A percentile compares a stretch with the other conserved stretches of the same genome.
Evolutionary conservation across 2,329 filamentous ascomycete species (phyloP).

Genomic region (Curvularia sp.): DNA sequence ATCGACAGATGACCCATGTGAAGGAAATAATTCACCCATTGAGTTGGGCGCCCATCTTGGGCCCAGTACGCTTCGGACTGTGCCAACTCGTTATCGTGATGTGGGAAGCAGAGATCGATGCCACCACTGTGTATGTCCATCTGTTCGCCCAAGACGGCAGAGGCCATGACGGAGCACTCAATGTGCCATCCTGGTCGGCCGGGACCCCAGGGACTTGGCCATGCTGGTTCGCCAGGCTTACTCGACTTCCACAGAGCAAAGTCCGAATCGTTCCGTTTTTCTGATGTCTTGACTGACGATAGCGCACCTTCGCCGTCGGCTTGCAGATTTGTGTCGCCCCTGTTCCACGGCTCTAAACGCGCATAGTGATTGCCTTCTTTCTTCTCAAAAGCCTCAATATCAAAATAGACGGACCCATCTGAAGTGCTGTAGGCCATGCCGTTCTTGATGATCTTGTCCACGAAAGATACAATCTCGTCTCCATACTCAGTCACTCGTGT

Average conservation of each 20-base stretch:
- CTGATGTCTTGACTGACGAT: conserved; percentile 60
- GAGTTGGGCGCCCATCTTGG: conserved; percentile 53
- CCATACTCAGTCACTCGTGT: conserved; percentile 95
- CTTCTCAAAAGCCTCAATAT: conserved; percentile 84
- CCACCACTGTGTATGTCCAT: conserved; percentile 96
- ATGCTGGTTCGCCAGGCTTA: conserved; percentile 89
- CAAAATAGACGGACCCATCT: conserved; percentile 92
- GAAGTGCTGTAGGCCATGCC: conserved; percentile 79
- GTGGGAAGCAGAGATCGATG: conserved; percentile 87
- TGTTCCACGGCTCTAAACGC: conserved; percentile 81
- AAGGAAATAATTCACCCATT: conserved; percentile 95
- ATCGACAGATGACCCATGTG: conserved; percentile 95
- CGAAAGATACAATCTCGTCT: conserved; percentile 83
- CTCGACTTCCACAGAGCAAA: conserved; percentile 95
- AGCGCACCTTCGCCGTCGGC: conserved; percentile 91
- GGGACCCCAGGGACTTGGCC: conserved; percentile 86
- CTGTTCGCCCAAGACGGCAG: conserved; percentile 79
- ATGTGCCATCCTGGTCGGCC: conserved; percentile 96
- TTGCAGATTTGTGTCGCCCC: conserved; percentile 80
- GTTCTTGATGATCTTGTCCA: conserved; percentile 82
- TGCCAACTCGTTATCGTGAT: conserved; percentile 81
- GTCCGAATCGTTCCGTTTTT: conserved; percentile 80
- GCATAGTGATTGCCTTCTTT: conserved; percentile 81
- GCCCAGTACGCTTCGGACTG: conserved; percentile 87
- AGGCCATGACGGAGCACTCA: conserved; percentile 96